These are phyloP conservation scores for Sporobolomyces phaffii DNA, from an alignment of 768 basidiomycete species.

Conservation along the genomic window DNA sequence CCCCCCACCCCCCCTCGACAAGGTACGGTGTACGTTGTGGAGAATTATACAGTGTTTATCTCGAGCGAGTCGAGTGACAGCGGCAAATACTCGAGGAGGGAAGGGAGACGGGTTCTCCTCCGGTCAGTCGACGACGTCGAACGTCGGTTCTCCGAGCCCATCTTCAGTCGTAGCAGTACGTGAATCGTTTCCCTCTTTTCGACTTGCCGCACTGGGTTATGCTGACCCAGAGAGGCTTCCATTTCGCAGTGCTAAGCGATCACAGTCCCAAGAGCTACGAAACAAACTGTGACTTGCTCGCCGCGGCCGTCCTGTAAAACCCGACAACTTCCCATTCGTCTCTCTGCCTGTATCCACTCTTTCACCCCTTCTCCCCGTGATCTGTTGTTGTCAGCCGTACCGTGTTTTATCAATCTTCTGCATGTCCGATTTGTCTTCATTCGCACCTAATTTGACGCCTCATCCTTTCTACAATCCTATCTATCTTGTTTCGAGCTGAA, in stretches of 20 bases:
- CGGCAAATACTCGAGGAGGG: constrained; percentile 28
- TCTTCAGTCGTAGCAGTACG: constrained; percentile 34
- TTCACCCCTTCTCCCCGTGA: background rate
- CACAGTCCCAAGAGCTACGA: constrained; percentile 32
- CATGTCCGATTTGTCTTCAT: background rate
- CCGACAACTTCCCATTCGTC: too few relatives aligned
- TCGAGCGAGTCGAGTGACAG: constrained; percentile 20
- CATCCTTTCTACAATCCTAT: background rate
- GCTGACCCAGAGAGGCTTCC: too few relatives aligned
- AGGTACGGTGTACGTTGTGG: constrained; percentile 33
- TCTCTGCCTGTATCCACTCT: background rate
- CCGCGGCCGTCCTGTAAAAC: constrained; percentile 20
- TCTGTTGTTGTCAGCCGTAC: too few relatives aligned
- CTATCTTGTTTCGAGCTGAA: background rate
- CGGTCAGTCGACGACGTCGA: constrained; percentile 39
- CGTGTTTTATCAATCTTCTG: too few relatives aligned
- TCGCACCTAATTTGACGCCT: too few relatives aligned
- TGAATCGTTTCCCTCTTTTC: background rate
- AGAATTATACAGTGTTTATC: constrained; percentile 35
- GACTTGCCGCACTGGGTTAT: background rate
- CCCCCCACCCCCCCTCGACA: too few relatives aligned
- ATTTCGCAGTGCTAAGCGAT: constrained; percentile 24
- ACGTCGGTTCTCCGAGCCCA: constrained; percentile 38
- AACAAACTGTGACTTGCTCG: constrained; percentile 24
- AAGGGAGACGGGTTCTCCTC: constrained; percentile 39